Percentiles rank a stretch among this genome's conserved stretches.
phyloP scores from a whole-genome alignment of 257 asterid genomes.

The Vinca minor region DNA sequence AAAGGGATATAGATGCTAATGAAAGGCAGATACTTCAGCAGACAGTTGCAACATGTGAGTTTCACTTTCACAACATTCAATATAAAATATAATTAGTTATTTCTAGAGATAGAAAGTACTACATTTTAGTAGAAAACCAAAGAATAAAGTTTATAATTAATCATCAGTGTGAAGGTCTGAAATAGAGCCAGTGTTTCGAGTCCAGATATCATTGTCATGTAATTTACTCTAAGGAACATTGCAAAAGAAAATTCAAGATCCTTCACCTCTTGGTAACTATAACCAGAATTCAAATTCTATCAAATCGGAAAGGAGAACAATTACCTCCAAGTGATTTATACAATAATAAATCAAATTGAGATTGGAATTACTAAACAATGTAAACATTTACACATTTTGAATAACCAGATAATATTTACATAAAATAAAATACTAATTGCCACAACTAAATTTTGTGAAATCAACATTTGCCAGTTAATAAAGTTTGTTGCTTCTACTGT shows the following conservation, averaged over 20 bases:
- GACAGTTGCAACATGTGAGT: background rate
- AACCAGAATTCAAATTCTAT: background rate
- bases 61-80: background rate
- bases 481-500: background rate
- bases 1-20: background rate
- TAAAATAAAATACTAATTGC: background rate
- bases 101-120: background rate
- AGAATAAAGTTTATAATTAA: background rate
- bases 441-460: background rate
- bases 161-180: background rate
- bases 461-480: background rate
- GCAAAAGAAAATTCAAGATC: background rate
- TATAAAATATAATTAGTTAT: background rate
- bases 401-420: background rate
- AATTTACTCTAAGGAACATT: background rate
- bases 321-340: background rate
- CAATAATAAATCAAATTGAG: background rate
- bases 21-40: background rate
- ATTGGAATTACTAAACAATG: background rate
- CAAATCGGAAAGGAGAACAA: background rate
- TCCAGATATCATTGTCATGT: background rate
- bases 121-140: background rate
- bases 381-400: background rate
- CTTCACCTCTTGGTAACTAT: background rate
- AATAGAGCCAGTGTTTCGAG: background rate